Base-by-base conservation (phyloP, 208 protist species). In the Leishmania major region DNA sequence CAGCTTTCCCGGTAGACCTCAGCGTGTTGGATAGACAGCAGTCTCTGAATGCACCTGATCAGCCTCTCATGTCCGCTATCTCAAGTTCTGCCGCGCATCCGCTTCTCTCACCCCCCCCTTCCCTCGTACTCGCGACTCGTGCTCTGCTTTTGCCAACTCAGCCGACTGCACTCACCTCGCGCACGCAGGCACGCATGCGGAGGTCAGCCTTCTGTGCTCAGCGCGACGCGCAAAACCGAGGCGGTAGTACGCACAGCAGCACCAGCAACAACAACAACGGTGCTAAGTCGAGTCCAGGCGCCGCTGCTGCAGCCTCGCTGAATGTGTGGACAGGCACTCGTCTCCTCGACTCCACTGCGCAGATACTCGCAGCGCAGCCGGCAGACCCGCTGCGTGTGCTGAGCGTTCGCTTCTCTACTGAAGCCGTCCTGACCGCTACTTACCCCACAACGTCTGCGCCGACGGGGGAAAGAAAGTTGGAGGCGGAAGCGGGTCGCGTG, bases 361-460 rank as follows among this genome's bases (percentile, higher is more conserved):
- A 83, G 40, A 60, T 90, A 25, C 78, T 90, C 47, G n/a, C 67
- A 2, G 83, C 84, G 57, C 84, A 87, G 75, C 89, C 89, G 22
- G 59, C 75, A 35, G 84, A 89, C 57, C 87, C 89, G 17, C 73
- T 84, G 13, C 83, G 75, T 40, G 87, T 78, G 3, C 69, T 90
- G 35, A 66, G 69, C n/a, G 75, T 86, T 35, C 79, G 77, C 83
- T 81, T 92, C 25, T 75, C 83, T 53, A 84, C 57, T 40, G 87
- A 90, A 49, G 80, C 75, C 3, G 22, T 87, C 25, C 83, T 87
- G 43, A 47, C 84, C 28, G 60, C 74, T 31, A 45, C 76, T 19
- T 83, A 80, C 69, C 79, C 78, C n/a, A 35, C 76, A 64, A 47
- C 75, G 28, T 19, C 75, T 5, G 70, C 75, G 0, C 15, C 62